A percentile compares a stretch with the other conserved stretches of the same genome.
Conservation (phyloP, 192 early-diverging fungal species). For the Coemansia reversa region DNA sequence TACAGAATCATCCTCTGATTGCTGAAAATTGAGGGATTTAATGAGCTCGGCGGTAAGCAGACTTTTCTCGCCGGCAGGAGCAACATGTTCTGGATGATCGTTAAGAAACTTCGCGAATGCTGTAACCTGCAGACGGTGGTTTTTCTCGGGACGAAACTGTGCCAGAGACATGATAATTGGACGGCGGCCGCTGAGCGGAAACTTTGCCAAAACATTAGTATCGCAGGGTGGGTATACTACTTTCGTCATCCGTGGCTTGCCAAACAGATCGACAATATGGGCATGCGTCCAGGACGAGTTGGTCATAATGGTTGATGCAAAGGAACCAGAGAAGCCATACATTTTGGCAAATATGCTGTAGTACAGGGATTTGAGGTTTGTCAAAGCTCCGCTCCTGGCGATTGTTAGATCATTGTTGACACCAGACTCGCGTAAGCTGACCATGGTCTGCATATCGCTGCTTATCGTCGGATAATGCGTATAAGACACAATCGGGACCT, state of each 20-base stretch:
- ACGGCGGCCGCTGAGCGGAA: constrained; percentile 59
- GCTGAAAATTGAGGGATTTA: neutral
- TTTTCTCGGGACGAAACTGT: constrained; percentile 97
- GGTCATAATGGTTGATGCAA: constrained; percentile 81
- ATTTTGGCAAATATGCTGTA: constrained; percentile 74
- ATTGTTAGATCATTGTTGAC: constrained; percentile 68
- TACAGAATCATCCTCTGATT: neutral
- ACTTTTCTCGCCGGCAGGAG: constrained; percentile 17
- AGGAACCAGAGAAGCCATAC: constrained; percentile 79
- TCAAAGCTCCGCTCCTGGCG: constrained; percentile 54
- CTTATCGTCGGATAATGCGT: constrained; percentile 97
- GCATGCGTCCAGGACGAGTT: constrained; percentile 95
- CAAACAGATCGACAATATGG: constrained; percentile 88
- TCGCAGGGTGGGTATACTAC: constrained; percentile 96
- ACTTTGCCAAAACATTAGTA: constrained; percentile 60
- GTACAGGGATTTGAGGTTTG: constrained; percentile 56
- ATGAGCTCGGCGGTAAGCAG: constrained; percentile 1
- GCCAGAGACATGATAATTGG: constrained; percentile 80
- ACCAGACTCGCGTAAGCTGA: constrained; percentile 60
- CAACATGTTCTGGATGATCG: constrained; percentile 57
- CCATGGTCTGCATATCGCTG: constrained; percentile 82
- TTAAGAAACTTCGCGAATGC: constrained; percentile 67
- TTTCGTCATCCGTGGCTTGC: constrained; percentile 54
- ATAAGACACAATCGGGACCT: constrained; percentile 73
- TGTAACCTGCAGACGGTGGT: constrained; percentile 79